Evolutionary conservation across 2,329 filamentous ascomycete genomes (phyloP).

Genomic region (Metarhizium robertsii): DNA sequence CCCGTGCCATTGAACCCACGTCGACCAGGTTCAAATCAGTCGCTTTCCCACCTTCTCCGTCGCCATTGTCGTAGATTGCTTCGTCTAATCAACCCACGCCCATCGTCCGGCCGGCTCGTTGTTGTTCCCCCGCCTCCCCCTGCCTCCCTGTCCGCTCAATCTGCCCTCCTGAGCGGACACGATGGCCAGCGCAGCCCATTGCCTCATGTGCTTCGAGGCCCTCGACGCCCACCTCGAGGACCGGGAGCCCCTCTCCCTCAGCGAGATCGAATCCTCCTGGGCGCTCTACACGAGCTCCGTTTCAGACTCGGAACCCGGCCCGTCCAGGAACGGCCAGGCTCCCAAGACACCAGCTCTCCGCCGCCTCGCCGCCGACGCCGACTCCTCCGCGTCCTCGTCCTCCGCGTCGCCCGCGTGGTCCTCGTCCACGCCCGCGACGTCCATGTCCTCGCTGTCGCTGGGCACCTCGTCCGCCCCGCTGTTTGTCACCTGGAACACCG

Average conservation of each 20-base stretch:
- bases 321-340: conserved; percentile 5
- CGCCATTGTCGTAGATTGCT: neutral
- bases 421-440: conserved; percentile 36
- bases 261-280: conserved; percentile 60
- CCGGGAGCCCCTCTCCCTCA: conserved; percentile 57
- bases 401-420: conserved; percentile 30
- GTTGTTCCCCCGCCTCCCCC: too few relatives aligned
- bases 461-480: conserved; percentile 53
- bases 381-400: conserved; percentile 23
- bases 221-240: conserved; percentile 67
- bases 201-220: conserved; percentile 86
- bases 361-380: conserved; percentile 26
- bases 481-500: conserved; percentile 90
- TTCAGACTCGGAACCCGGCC: conserved; percentile 5
- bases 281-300: conserved; percentile 24
- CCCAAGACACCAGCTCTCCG: conserved; percentile 32
- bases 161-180: neutral
- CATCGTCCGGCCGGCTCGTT: too few relatives aligned
- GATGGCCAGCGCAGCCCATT: conserved; percentile 84
- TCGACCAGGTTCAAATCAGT: neutral
- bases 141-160: neutral
- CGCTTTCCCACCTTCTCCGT: neutral
- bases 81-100: too few relatives aligned
- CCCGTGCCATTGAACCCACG: neutral
- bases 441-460: conserved; percentile 28